Evolutionary conservation across 768 basidiomycete genomes (phyloP).

Genomic region (Mycena alexandri): DNA sequence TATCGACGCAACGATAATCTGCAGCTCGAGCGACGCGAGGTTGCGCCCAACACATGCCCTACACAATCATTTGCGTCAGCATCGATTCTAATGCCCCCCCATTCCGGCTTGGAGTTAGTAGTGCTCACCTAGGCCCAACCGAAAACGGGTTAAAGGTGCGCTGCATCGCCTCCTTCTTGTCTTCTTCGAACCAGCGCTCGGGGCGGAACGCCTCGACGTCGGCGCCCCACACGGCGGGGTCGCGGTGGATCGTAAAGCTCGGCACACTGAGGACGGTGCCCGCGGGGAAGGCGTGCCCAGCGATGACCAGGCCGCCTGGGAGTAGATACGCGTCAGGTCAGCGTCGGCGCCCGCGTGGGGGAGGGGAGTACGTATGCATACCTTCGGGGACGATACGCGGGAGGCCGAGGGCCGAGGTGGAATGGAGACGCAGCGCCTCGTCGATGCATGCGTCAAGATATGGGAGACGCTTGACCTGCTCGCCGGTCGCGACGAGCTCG

Average conservation of each 20-base stretch:
- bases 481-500: conserved; percentile 70
- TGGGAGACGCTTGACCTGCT: conserved; percentile 78
- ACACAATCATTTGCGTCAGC: conserved; percentile 14
- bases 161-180: conserved; percentile 66
- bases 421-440: conserved; percentile 87
- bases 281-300: conserved; percentile 71
- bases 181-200: conserved; percentile 87
- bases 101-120: neutral
- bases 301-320: conserved; percentile 74
- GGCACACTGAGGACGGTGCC: conserved; percentile 87
- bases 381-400: conserved; percentile 82
- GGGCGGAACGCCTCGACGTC: conserved; percentile 83
- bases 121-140: conserved; percentile 77
- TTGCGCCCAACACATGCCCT: conserved; percentile 91
- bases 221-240: conserved; percentile 78
- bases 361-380: too few species aligned
- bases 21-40: conserved; percentile 82
- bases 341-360: too few species aligned
- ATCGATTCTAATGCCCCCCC: too few species aligned
- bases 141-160: conserved; percentile 90
- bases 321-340: conserved; percentile 81
- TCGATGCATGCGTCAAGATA: conserved; percentile 92
- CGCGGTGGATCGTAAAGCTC: conserved; percentile 86
- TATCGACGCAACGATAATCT: conserved; percentile 86
- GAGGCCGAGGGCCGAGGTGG: conserved; percentile 86